Evolutionary conservation across 257 asterid genomes (phyloP).

Genomic region (Ehretia macrophylla): DNA sequence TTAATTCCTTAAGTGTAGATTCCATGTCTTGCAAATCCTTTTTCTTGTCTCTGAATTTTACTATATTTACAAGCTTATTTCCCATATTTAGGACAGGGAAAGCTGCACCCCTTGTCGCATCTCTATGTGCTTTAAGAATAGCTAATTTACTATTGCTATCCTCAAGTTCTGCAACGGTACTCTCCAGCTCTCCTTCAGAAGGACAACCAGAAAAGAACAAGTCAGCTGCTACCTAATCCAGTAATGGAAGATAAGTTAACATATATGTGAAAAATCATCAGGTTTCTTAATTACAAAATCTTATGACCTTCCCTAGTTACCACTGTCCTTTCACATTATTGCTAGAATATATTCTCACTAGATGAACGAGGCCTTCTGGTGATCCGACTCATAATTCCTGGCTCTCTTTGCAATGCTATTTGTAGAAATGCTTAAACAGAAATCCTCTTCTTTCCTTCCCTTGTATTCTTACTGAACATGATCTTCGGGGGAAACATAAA

Average conservation of each 20-base stretch:
- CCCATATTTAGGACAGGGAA: slow-evolving; percentile 49
- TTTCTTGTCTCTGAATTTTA: slow-evolving; percentile 59
- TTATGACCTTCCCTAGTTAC: no score
- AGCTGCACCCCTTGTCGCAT: slow-evolving; percentile 46
- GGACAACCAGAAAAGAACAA: slow-evolving; percentile 4
- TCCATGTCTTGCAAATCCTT: slow-evolving; percentile 81
- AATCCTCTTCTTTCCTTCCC: no score
- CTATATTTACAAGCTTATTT: slow-evolving; percentile 46
- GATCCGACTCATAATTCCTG: no score
- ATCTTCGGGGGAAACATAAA: no score
- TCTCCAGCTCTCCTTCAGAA: slow-evolving; percentile 83
- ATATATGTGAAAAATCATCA: not conserved
- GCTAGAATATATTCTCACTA: no score
- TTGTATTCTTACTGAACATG: no score
- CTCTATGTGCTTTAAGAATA: slow-evolving; percentile 66
- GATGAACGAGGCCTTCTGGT: no score
- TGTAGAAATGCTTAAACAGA: no score
- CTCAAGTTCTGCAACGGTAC: slow-evolving; percentile 61
- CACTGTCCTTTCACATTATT: no score
- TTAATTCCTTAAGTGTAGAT: slow-evolving; percentile 61
- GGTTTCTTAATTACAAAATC: no score
- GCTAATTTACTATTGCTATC: slow-evolving; percentile 68
- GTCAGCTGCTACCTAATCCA: not conserved
- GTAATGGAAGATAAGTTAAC: not conserved
- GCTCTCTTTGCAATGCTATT: no score